Conservation (phyloP, 164 flowering plant species). For the Kalanchoe fedtschenkoi region DNA sequence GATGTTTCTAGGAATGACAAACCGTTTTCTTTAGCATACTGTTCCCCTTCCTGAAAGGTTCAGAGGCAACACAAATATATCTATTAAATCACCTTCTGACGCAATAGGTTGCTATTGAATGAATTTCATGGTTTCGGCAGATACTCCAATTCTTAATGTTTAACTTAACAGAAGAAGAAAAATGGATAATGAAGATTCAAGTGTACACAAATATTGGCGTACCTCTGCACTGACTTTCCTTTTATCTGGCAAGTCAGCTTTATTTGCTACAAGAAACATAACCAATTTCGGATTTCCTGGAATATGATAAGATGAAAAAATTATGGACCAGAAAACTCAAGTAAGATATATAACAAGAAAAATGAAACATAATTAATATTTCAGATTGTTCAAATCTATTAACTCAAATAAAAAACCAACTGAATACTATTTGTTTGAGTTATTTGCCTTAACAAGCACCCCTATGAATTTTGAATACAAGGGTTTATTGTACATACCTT, state of each 20-base stretch:
- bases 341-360: background rate
- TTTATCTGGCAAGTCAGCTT: slow-evolving; percentile 36
- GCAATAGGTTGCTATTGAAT: too few relatives aligned
- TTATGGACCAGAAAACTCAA: background rate
- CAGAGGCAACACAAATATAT: background rate
- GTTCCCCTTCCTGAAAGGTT: slow-evolving; percentile 35
- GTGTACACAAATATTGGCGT: too few relatives aligned
- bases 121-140: too few relatives aligned
- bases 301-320: background rate
- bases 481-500: background rate
- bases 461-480: background rate
- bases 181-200: background rate
- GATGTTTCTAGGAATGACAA: slow-evolving; percentile 59
- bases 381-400: background rate
- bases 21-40: slow-evolving; percentile 48
- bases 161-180: background rate
- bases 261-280: slow-evolving; percentile 40
- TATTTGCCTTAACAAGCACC: background rate
- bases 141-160: background rate
- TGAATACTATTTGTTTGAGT: background rate
- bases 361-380: background rate
- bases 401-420: background rate
- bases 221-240: slow-evolving; percentile 42
- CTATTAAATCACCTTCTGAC: background rate
- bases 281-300: slow-evolving; percentile 35